Conservation (phyloP, 257 asterid species). For the Craterostigma plantagineum region DNA sequence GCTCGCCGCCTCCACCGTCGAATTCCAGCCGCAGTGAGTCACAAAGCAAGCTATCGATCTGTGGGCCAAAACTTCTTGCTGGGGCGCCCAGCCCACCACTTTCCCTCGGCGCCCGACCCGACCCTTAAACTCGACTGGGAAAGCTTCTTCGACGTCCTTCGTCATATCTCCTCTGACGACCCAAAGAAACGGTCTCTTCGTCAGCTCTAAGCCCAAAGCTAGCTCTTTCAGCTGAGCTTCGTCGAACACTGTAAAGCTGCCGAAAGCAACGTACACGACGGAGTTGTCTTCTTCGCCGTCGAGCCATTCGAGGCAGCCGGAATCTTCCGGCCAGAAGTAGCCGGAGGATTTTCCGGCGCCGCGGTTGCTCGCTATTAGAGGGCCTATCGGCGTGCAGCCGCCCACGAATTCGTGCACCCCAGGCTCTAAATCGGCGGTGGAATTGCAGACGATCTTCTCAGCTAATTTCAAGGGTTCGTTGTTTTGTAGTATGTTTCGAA, state of each 20-base stretch:
- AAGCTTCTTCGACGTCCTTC: conserved; percentile 1
- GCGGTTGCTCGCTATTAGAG: conserved; percentile 31
- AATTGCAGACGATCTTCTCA: conserved; percentile 31
- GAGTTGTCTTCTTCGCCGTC: conserved; percentile 27
- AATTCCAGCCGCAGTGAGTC: conserved; percentile 32
- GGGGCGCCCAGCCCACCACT: conserved; percentile 25
- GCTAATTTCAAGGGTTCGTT: conserved; percentile 9
- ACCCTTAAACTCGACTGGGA: conserved; percentile 17
- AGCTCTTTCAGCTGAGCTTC: conserved; percentile 29
- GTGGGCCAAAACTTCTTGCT: conserved; percentile 22
- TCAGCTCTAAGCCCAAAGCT: conserved; percentile 28
- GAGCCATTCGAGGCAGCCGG: conserved; percentile 28
- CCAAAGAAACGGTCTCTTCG: conserved; percentile 27
- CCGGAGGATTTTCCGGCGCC: conserved; percentile 23
- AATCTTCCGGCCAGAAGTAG: conserved; percentile 33
- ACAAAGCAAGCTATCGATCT: conserved; percentile 19
- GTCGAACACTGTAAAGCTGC: conserved; percentile 32
- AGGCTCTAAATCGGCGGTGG: conserved; percentile 26
- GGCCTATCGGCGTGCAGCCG: conserved; percentile 22
- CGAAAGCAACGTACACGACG: conserved; percentile 35
- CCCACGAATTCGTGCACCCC: conserved; percentile 19
- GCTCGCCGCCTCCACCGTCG: conserved; percentile 20
- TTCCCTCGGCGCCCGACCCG: conserved; percentile 12
- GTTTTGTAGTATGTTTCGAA: conserved; percentile 6
- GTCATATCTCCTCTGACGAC: conserved; percentile 20